phyloP scores from a whole-genome alignment of 805 yeast species.

The Starmerella vitae region DNA sequence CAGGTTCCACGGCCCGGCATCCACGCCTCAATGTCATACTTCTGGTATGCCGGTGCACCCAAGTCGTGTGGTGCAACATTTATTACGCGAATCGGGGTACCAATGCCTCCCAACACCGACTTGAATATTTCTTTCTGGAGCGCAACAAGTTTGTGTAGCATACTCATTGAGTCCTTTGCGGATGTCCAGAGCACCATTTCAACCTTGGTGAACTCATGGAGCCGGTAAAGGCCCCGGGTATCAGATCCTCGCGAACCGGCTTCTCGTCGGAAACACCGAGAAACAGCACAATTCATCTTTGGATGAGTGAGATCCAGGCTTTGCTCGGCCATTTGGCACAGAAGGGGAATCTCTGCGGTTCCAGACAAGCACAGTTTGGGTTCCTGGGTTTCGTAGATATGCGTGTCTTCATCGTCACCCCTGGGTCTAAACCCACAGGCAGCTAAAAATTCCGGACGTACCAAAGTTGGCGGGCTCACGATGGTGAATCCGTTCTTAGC shows the following conservation, averaged over 20 bases:
- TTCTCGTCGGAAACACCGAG: slow-evolving; percentile 84
- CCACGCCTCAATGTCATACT: slow-evolving; percentile 92
- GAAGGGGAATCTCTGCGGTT: slow-evolving; percentile 90
- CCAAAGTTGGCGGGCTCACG: slow-evolving; percentile 76
- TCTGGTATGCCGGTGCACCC: slow-evolving; percentile 86
- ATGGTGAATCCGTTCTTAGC: slow-evolving; percentile 51
- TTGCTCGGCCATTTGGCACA: slow-evolving; percentile 54
- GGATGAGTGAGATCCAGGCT: slow-evolving; percentile 27
- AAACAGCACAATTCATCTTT: slow-evolving; percentile 62
- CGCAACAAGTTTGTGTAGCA: slow-evolving; percentile 38
- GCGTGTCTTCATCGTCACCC: slow-evolving; percentile 76
- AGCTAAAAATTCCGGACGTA: slow-evolving; percentile 55
- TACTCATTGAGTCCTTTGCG: slow-evolving; percentile 23
- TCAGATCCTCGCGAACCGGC: slow-evolving; percentile 95
- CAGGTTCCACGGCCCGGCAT: slow-evolving; percentile 92
- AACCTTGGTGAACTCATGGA: slow-evolving; percentile 92
- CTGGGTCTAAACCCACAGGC: slow-evolving; percentile 96
- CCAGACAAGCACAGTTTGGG: slow-evolving; percentile 58
- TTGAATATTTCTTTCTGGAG: slow-evolving; percentile 53
- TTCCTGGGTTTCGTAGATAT: slow-evolving; percentile 55
- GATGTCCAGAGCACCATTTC: slow-evolving; percentile 70
- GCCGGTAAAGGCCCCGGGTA: slow-evolving; percentile 82
- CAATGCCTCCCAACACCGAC: slow-evolving; percentile 35
- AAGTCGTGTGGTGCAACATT: slow-evolving; percentile 83
- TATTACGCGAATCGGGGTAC: slow-evolving; percentile 65